Percentiles rank a stretch among this genome's conserved stretches.
Evolutionary conservation across 345 rosid genomes (phyloP).

Genomic region (Rhodamnia rubescens): DNA sequence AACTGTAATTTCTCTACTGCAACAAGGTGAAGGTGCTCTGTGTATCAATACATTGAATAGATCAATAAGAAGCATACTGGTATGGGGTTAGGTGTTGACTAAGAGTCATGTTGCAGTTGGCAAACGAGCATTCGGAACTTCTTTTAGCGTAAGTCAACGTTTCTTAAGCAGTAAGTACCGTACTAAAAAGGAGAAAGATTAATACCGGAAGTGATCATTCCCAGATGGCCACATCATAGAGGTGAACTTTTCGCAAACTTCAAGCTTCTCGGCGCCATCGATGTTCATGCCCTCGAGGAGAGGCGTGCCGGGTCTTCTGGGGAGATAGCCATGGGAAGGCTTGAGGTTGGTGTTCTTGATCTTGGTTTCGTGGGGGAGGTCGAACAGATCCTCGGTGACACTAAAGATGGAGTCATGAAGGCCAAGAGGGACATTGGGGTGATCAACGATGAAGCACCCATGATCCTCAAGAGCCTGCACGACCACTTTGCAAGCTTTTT

Average conservation of each 20-base stretch:
- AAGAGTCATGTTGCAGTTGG: neutral
- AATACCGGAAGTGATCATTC: slow-evolving; percentile 28
- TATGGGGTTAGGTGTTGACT: neutral
- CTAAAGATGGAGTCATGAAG: slow-evolving; percentile 7
- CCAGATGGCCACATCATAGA: slow-evolving; percentile 43
- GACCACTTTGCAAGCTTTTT: slow-evolving; percentile 1
- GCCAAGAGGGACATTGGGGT: neutral
- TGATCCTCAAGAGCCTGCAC: slow-evolving; percentile 12
- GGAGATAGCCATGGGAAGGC: slow-evolving; percentile 28
- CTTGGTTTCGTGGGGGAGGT: slow-evolving; percentile 24
- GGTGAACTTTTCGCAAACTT: slow-evolving; percentile 21
- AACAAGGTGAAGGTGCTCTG: too few relatives aligned
- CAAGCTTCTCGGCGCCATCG: slow-evolving; percentile 11
- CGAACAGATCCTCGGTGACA: slow-evolving; percentile 8
- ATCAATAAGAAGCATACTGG: too few relatives aligned
- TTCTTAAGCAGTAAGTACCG: neutral
- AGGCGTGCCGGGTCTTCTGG: slow-evolving; percentile 17
- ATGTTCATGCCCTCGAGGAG: slow-evolving; percentile 38
- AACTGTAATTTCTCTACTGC: too few relatives aligned
- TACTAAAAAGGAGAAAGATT: neutral
- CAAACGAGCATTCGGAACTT: neutral
- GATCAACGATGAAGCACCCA: slow-evolving; percentile 19
- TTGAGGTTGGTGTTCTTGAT: slow-evolving; percentile 21
- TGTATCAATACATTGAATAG: too few relatives aligned
- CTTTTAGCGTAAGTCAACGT: neutral